Conservation (phyloP, 495 filamentous ascomycete species). For the Hypoxylon perforatum region DNA sequence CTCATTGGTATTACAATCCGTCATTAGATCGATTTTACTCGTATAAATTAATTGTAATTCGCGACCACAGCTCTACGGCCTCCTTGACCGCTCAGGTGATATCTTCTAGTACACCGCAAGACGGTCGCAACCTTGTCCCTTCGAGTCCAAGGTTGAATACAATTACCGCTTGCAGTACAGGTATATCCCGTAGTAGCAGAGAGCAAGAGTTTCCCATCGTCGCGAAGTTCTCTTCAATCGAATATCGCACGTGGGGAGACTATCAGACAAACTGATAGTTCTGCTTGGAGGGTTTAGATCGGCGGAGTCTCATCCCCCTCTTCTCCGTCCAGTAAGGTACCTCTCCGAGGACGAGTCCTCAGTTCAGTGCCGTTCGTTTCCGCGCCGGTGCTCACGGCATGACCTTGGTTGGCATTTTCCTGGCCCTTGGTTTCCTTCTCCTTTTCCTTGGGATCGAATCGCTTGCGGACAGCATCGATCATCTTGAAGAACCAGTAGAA, state of each 20-base stretch:
- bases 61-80: no score
- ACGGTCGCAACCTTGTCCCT: no score
- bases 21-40: no score
- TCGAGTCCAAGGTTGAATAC: background rate
- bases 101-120: no score
- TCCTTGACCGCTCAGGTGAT: no score
- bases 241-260: background rate
- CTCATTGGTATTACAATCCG: no score
- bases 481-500: slow-evolving; percentile 98
- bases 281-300: slow-evolving; percentile 27
- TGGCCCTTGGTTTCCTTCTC: slow-evolving; percentile 34
- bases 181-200: background rate
- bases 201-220: background rate
- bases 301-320: slow-evolving; percentile 45
- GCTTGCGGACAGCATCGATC: slow-evolving; percentile 89
- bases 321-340: slow-evolving; percentile 48
- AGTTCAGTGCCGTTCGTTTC: slow-evolving; percentile 19
- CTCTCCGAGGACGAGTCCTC: slow-evolving; percentile 36
- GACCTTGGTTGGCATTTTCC: slow-evolving; percentile 30
- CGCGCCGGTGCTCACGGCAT: slow-evolving; percentile 28
- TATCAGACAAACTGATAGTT: background rate
- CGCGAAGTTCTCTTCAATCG: background rate
- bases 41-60: no score
- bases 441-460: slow-evolving; percentile 74
- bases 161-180: background rate